Percentiles rank a stretch among this genome's conserved stretches.
These are phyloP conservation scores for Kokia cookei DNA, from an alignment of 441 rosid genomes.

Conservation along the genomic window DNA sequence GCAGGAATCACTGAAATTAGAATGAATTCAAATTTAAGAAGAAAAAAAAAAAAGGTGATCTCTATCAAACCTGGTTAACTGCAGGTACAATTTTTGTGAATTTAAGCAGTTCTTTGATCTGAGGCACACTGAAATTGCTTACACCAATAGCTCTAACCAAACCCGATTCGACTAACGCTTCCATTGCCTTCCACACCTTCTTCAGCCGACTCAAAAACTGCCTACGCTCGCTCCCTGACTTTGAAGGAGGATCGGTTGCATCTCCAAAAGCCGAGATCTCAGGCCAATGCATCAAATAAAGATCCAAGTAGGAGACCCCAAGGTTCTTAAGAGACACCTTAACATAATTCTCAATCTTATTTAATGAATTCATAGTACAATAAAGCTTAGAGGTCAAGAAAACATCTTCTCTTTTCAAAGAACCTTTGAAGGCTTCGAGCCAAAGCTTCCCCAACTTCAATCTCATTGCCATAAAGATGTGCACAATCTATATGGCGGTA, in stretches of 20 bases:
- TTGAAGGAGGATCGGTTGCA: conserved; percentile 57
- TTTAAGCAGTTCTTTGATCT: conserved; percentile 55
- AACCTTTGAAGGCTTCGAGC: conserved; percentile 37
- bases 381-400: conserved; percentile 57
- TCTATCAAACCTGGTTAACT: conserved; percentile 46
- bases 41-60: neutral
- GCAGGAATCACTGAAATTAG: conserved; percentile 2
- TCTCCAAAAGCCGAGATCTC: conserved; percentile 52
- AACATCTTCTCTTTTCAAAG: conserved; percentile 44
- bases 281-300: conserved; percentile 62
- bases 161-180: conserved; percentile 41
- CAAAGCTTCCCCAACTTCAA: conserved; percentile 53
- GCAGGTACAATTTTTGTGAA: conserved; percentile 54
- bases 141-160: conserved; percentile 57
- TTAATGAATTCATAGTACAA: conserved; percentile 55
- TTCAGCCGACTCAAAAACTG: conserved; percentile 52
- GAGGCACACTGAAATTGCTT: conserved; percentile 48
- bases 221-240: conserved; percentile 43
- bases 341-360: conserved; percentile 57
- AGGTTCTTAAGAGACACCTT: conserved; percentile 54
- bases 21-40: neutral
- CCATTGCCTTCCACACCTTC: conserved; percentile 64
- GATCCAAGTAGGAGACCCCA: conserved; percentile 51
- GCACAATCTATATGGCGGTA: conserved; percentile 61
- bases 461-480: conserved; percentile 59